These are phyloP conservation scores for Leucocoprinus leucothites DNA, from an alignment of 768 basidiomycete genomes.

Conservation along the genomic window DNA sequence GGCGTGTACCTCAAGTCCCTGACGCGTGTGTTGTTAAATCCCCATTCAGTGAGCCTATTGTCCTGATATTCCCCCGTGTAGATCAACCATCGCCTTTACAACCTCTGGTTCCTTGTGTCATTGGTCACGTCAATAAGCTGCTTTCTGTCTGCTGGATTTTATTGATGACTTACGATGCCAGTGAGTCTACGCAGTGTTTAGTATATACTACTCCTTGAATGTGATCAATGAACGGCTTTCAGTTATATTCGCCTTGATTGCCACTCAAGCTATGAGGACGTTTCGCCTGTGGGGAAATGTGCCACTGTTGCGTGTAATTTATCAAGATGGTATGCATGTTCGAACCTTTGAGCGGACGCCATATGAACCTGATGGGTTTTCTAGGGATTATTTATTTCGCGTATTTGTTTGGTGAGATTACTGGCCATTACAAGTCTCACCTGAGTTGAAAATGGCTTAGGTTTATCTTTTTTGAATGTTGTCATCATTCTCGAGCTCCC, in stretches of 20 bases:
- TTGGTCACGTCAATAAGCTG: background rate
- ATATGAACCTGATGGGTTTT: background rate
- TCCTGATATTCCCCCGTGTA: background rate
- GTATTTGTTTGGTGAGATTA: conserved; percentile 6
- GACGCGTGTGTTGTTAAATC: background rate
- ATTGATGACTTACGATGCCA: background rate
- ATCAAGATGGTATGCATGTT: conserved; percentile 1
- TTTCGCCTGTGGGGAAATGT: background rate
- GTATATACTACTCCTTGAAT: background rate
- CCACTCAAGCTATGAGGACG: background rate
- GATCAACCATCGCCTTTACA: background rate
- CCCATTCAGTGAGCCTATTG: background rate
- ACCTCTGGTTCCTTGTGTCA: background rate
- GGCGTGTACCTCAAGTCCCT: background rate
- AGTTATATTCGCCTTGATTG: background rate
- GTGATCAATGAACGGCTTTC: background rate
- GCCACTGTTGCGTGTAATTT: conserved; percentile 2
- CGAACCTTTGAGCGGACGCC: background rate
- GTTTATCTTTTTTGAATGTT: conserved; percentile 1
- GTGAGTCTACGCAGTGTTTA: too few species aligned
- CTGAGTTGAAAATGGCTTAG: background rate
- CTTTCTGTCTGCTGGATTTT: background rate
- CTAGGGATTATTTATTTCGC: conserved; percentile 10
- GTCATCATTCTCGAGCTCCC: conserved; percentile 1
- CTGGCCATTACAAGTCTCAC: background rate